Base-by-base conservation (phyloP, 352 stramenopile species). In the Globisporangium acanthophoron region DNA sequence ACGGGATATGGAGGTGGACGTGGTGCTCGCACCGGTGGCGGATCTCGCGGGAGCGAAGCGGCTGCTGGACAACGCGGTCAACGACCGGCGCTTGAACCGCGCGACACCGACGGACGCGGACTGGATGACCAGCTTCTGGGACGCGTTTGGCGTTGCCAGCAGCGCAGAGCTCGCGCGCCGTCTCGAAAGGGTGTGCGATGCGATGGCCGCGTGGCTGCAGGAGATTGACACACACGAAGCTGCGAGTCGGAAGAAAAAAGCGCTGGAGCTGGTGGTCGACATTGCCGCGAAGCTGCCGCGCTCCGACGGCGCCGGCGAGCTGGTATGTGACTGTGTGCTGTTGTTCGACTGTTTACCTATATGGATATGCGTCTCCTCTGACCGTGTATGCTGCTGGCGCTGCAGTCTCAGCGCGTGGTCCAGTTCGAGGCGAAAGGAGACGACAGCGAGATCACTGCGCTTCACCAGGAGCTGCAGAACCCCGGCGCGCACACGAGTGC, bases 151-250 rank as follows among this genome's bases (percentile, higher is more conserved):
- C 5, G 73, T 75, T 9, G 58, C 65, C 12, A 56, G 51, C 40
- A 55, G 56, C 16, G 54, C 69, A 29, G 75, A 82, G 54, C 20
- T 82, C 18, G 57, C 58, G 3, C 76, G 70, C 58, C 62, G 67
- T 9, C 31, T 85, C 18, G 77, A 85, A 20, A 7, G 71, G 35
- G 72, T 69, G 29, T 61, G 69, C 20, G 66, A 78, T 45, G 73
- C 75, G 43, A 52, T 82, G 16, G 70, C 58, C 0, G 64, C 52
- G 15, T 85, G 75, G 75, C 48, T 69, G 24, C 70, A 63, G 4
- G 48, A 54, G 9, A 27, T 63, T 3, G 50, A 60, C 18, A 43
- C 44, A 0, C 48, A 50, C 12, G 49, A 61, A 15, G 54, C 52
- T 0, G 33, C 20, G 0, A 6, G 20, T 31, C 48, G 70, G 53